These are phyloP conservation scores for Eruca vesicaria DNA, from an alignment of 441 rosid species.

Conservation along the genomic window DNA sequence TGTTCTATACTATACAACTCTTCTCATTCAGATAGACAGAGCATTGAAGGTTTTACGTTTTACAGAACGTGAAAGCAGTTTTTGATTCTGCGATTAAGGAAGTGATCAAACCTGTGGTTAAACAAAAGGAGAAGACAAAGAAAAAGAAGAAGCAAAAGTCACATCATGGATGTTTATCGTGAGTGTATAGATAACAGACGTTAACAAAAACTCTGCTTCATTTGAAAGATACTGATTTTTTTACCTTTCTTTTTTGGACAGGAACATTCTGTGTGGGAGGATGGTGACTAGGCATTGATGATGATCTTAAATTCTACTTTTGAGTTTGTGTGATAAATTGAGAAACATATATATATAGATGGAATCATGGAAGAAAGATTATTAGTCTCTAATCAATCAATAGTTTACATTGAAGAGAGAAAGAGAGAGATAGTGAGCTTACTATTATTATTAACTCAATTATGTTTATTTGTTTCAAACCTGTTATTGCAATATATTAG, in stretches of 20 bases:
- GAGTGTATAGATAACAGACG: slow-evolving; percentile 35
- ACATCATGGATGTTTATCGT: slow-evolving; percentile 75
- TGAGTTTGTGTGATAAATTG: slow-evolving; percentile 27
- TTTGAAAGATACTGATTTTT: slow-evolving; percentile 14
- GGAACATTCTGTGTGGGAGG: slow-evolving; percentile 79
- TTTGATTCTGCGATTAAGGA: slow-evolving; percentile 94
- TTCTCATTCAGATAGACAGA: slow-evolving; percentile 11
- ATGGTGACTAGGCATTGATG: slow-evolving; percentile 35
- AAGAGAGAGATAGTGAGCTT: slow-evolving; percentile 11
- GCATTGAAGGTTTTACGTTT: background rate
- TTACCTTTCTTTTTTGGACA: slow-evolving; percentile 35
- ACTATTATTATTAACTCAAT: background rate
- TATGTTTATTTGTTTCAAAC: slow-evolving; percentile 16
- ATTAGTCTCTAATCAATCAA: slow-evolving; percentile 33
- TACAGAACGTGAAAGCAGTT: slow-evolving; percentile 94
- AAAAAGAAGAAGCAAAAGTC: slow-evolving; percentile 45
- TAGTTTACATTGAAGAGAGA: slow-evolving; percentile 16
- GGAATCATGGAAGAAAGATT: slow-evolving; percentile 24
- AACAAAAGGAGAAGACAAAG: slow-evolving; percentile 66
- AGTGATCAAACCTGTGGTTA: slow-evolving; percentile 80
- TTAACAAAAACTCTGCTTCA: slow-evolving; percentile 18
- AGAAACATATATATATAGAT: slow-evolving; percentile 16
- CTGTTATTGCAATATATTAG: background rate
- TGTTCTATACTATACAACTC: background rate
- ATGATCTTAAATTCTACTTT: slow-evolving; percentile 17